Base-by-base conservation (phyloP, 352 stramenopile species). In the Globisporangium splendens region DNA sequence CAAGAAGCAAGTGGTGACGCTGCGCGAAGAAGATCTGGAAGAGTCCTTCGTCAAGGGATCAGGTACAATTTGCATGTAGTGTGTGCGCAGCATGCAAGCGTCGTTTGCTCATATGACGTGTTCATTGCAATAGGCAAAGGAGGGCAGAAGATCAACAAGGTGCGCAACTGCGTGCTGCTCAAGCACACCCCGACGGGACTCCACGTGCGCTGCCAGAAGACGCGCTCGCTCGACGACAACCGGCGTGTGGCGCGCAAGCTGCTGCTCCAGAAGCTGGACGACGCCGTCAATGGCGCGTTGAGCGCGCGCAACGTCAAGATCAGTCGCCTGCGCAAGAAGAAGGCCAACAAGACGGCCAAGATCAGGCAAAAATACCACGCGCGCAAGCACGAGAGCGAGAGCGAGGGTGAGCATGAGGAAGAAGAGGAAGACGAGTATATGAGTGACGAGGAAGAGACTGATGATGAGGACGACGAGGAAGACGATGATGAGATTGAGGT, bases 91-190 rank as follows among this genome's bases (percentile, higher is more conserved):
- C 8, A 8, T 35, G 28, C 28, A 35, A 31, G 5, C 5, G 24
- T 5, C 5, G 28, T 8, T 11, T 35, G 1, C 21, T 41, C 8
- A 18, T n/a, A 41, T 42, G 12, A 24, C 17, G 14, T 43, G 14
- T 10, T 44, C 8, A 18, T 18, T 44, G 3, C 5, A 18, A 10
- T 51, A 84, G 78, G 88, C 39, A 93, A 93, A 52, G 88, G 88
- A 43, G 88, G 88, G 0, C 88, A 96, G 68, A 96, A 95, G 72
- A 95, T 96, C 64, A 96, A 96, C 75, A 96, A 96, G 58, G 85
- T 95, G 58, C 77, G 84, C 56, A 96, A 94, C 72, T 92, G 84
- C 63, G 88, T 96, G 51, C 66, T 94, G 59, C 72, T 96, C 39
- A 93, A 87, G 41, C 88, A 96, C 57, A 33, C 77, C 12, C 86